Conservation (phyloP, 768 basidiomycete genomes). For the Sistotremastrum suecicum region DNA sequence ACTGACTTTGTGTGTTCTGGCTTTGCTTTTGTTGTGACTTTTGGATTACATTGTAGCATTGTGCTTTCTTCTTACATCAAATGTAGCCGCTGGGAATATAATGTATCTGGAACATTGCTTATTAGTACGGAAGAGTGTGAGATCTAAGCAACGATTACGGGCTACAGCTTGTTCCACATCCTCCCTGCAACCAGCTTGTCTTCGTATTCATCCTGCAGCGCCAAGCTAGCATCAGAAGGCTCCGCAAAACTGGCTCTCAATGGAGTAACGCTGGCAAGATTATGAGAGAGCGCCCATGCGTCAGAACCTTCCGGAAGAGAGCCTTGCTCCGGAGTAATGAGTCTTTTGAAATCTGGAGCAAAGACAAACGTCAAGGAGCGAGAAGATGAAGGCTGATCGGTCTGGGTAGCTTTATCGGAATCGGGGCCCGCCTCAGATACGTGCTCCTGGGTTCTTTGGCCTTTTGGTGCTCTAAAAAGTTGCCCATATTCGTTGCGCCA, state of each 20-base stretch:
- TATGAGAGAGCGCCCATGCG: constrained; percentile 62
- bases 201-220: constrained; percentile 10
- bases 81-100: background rate
- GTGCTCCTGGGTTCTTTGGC: constrained; percentile 14
- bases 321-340: constrained; percentile 46
- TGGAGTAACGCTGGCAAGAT: constrained; percentile 65
- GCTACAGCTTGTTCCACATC: constrained; percentile 44
- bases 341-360: constrained; percentile 51
- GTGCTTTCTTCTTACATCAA: too few species aligned
- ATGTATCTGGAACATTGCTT: background rate
- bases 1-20: too few species aligned
- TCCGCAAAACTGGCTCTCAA: constrained; percentile 65
- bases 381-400: too few species aligned
- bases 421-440: constrained; percentile 31
- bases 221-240: constrained; percentile 19
- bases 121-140: background rate
- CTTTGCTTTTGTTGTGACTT: too few species aligned
- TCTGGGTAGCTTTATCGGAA: constrained; percentile 15
- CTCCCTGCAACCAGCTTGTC: constrained; percentile 23
- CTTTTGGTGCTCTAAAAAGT: constrained; percentile 45
- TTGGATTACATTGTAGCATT: too few species aligned
- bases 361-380: constrained; percentile 53
- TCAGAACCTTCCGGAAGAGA: constrained; percentile 67
- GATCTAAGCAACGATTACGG: background rate
- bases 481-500: constrained; percentile 79